Percentiles rank a stretch among this genome's conserved stretches.
Conservation (phyloP, 2,329 filamentous ascomycete genomes). For the Trichophyton schoenleinii region DNA sequence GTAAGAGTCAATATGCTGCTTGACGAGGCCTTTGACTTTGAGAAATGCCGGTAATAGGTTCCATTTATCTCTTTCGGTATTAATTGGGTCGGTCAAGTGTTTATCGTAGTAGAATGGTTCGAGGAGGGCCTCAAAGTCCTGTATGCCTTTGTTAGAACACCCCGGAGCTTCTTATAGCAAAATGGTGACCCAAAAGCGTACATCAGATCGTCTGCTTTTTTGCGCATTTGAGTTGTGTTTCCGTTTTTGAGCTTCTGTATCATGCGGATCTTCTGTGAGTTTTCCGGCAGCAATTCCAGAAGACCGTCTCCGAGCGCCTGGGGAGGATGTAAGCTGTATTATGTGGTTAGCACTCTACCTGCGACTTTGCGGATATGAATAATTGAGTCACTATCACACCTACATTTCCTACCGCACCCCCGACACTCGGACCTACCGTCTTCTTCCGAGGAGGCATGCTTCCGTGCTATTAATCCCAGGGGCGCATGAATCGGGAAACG, state of each 20-base stretch:
- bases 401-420: neutral
- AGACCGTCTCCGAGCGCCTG: neutral
- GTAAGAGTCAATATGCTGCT: conserved; percentile 97
- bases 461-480: neutral
- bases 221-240: neutral
- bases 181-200: neutral
- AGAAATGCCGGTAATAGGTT: conserved; percentile 94
- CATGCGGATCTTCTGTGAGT: neutral
- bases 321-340: neutral
- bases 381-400: neutral
- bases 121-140: conserved; percentile 50
- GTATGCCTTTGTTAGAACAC: neutral
- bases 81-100: conserved; percentile 54
- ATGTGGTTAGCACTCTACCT: neutral
- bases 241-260: neutral
- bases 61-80: conserved; percentile 76
- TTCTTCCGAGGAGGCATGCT: neutral
- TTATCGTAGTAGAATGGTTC: conserved; percentile 61
- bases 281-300: neutral
- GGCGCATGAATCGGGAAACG: neutral
- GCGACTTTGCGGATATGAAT: neutral
- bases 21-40: conserved; percentile 92
- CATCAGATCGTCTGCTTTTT: conserved; percentile 7
- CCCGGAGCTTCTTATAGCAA: neutral
- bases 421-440: neutral